phyloP scores from a whole-genome alignment of 2,329 filamentous ascomycete genomes.

The Talaromyces sp. region DNA sequence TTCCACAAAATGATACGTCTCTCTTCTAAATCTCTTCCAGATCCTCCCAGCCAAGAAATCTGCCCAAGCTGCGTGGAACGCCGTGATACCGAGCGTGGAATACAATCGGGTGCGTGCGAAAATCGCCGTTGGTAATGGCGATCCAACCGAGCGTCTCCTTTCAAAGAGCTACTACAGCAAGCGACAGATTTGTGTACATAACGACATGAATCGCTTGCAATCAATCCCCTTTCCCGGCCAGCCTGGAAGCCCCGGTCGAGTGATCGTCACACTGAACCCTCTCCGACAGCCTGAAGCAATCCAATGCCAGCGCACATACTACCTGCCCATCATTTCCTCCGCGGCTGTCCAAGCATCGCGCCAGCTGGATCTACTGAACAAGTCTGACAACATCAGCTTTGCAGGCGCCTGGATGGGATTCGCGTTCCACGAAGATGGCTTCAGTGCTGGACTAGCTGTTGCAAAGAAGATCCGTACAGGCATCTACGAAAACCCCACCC shows the following conservation, averaged over 20 bases:
- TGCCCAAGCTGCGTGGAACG: constrained; percentile 6
- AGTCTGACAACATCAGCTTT: neutral
- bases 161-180: neutral
- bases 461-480: neutral
- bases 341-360: neutral
- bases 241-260: neutral
- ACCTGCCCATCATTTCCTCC: constrained; percentile 4
- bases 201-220: constrained; percentile 12
- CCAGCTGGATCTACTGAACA: neutral
- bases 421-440: constrained; percentile 10
- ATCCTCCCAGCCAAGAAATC: neutral
- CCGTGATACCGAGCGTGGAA: neutral
- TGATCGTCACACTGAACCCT: constrained; percentile 6
- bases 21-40: neutral
- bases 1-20: neutral
- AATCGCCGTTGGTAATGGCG: neutral
- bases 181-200: neutral
- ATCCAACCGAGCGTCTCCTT: neutral
- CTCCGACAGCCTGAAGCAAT: neutral
- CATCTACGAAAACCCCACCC: neutral
- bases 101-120: neutral
- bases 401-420: constrained; percentile 17
- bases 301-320: neutral
- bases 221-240: neutral
- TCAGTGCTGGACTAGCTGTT: constrained; percentile 1